Evolutionary conservation across 257 asterid species (phyloP), one percentile per base, ranked within the genome.

Genomic region (Osmanthus fragrans): DNA sequence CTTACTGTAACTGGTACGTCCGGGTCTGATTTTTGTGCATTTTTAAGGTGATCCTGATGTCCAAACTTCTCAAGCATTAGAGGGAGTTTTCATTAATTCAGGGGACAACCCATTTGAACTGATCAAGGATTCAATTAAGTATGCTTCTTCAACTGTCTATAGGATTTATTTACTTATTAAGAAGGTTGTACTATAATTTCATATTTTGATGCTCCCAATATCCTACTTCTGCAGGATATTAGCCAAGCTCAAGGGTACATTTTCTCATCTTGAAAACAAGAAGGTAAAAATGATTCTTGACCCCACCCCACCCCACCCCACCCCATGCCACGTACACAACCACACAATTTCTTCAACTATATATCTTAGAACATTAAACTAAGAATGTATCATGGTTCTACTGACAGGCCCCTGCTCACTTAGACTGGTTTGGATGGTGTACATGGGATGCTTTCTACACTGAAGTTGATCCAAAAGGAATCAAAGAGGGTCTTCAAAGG

Each of bases 381-480:
- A 63, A 25, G 19, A 63, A 63, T 12, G 25, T 23, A 11, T 25
- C 68, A 63, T 77, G 56, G 19, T 81, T 69, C 27, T 11, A 76
- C 74, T 60, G 29, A 15, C 29, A 87, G 92, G 56, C 84, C 36
- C 92, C 94, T 15, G 19, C 87, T 16, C 87, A 89, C 77, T 81
- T 91, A 15, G 89, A 91, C 79, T 89, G 89, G 87, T 91, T 91
- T 79, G 97, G 97, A 45, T 91, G 97, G 97, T 91, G 97, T 80
- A 91, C 97, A 3, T 89, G 97, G 97, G 97, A 89, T 84, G 94
- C 94, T 39, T 91, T 91, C 84, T 89, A 89, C 77, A 79, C 77
- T 37, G 88, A 86, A 1, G 97, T 89, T 23, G 87, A 75, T 70
- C 92, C 90, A 32, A 86, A 63, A 11, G 93, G 93, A 8, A 89